Conservation (phyloP, 2,329 filamentous ascomycete species). For the Fusarium compactum region DNA sequence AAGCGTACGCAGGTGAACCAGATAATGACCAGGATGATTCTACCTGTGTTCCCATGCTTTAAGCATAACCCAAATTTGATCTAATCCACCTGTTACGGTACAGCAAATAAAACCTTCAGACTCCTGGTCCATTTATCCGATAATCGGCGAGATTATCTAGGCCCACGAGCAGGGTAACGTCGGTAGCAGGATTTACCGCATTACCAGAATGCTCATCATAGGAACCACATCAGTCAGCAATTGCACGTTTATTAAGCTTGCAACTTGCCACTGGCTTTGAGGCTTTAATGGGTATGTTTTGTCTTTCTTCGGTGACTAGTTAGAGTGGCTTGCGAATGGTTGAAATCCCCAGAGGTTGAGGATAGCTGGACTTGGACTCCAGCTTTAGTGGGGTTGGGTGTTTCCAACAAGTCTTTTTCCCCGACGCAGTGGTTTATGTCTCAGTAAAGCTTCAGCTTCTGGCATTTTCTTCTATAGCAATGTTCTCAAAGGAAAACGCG, state of each 20-base stretch:
- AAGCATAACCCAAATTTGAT: neutral
- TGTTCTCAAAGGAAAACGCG: too few species aligned
- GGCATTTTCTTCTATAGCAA: too few species aligned
- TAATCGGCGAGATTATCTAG: neutral
- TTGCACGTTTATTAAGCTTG: neutral
- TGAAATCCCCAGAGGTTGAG: too few species aligned
- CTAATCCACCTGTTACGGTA: neutral
- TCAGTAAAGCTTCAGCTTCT: too few species aligned
- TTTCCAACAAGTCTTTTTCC: too few species aligned
- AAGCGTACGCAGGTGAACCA: neutral
- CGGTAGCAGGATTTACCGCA: neutral
- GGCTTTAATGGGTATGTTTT: too few species aligned
- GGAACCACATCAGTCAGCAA: neutral
- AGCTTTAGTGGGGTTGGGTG: too few species aligned
- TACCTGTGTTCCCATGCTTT: neutral
- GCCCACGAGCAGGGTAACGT: neutral
- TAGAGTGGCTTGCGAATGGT: too few species aligned
- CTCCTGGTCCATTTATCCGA: neutral
- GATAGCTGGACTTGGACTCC: too few species aligned
- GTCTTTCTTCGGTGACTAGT: too few species aligned
- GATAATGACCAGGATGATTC: neutral
- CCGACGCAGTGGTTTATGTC: too few species aligned
- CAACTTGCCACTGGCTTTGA: too few species aligned
- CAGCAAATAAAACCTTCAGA: neutral
- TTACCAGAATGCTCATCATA: neutral